Evolutionary conservation across 2,329 filamentous ascomycete genomes (phyloP).

Genomic region (Fonsecaea nubica): DNA sequence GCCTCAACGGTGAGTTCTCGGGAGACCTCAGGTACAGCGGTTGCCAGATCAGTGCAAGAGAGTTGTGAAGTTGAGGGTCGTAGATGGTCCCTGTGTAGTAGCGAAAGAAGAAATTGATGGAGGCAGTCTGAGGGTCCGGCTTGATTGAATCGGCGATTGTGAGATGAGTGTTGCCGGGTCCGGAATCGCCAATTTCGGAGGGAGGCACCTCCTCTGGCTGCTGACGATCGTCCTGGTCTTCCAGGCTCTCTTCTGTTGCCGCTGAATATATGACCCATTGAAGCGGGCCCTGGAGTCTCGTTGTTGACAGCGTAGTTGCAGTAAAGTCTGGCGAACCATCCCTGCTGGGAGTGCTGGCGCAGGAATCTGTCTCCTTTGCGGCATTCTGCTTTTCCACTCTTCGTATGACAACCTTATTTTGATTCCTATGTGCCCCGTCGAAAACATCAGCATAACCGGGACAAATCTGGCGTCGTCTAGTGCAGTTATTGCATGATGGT

Average conservation of each 20-base stretch:
- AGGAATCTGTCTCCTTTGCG: constrained; percentile 2
- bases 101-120: constrained; percentile 39
- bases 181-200: background rate
- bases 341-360: constrained; percentile 19
- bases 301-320: background rate
- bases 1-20: constrained; percentile 34
- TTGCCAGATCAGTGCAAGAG: constrained; percentile 36
- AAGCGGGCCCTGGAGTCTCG: constrained; percentile 10
- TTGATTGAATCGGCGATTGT: constrained; percentile 30
- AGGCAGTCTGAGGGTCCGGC: constrained; percentile 32
- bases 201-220: background rate
- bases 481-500: constrained; percentile 41
- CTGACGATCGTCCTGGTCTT: background rate
- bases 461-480: constrained; percentile 33
- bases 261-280: constrained; percentile 35
- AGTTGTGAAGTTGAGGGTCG: constrained; percentile 27
- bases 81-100: constrained; percentile 32
- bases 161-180: background rate
- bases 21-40: constrained; percentile 34
- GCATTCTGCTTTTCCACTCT: constrained; percentile 27
- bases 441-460: constrained; percentile 40
- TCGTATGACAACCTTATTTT: constrained; percentile 36
- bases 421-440: constrained; percentile 38
- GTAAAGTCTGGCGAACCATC: constrained; percentile 8
- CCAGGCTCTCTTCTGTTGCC: background rate